Evolutionary conservation across 306 rosid species (phyloP), one percentile per base, ranked within the genome.

Genomic region (Mimosa pudica): DNA sequence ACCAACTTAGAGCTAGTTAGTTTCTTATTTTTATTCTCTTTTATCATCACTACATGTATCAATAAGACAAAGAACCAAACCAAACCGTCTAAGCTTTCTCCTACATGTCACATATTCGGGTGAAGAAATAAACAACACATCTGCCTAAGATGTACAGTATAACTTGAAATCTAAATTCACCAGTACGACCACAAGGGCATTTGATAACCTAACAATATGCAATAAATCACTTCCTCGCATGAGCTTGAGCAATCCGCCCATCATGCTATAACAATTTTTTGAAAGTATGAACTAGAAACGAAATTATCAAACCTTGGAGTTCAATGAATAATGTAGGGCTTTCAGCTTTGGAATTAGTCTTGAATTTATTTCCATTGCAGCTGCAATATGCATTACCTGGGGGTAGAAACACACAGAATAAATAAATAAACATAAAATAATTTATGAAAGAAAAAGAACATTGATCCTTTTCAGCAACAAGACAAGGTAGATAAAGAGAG

Each of bases 331-430:
- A 81, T 95, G 92, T 79, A 95, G 88, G 10, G 88, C 84, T 87
- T 89, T 89, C 94, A 95, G 84, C 63, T 89, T 88, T 36, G 99
- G 99, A 74, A 95, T 81, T 48, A 95, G 77, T 83, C 90, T 95
- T 60, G 96, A 91, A 87, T 93, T 91, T 71, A 91, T 70, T 87
- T 95, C 98, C 83, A 68, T 84, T 65, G 96, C 94, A 7, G 98
- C 93, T 4, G 99, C 99, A 77, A 95, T 95, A 86, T 95, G 99
- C 98, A 95, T 95, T 80, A 95, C 99, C 99, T 95, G 85, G 30
- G 67, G 35, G 14, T 20, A 60, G 65, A 20, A 60, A 9, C 8
- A 8, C 6, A 1, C 36, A 60, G 14, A 52, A 60, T 66, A 72
- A 73, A 70, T 1, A 58, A 54, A 41, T 42, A 67, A 52, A 80